Conservation (phyloP, 805 yeast species). For the Yarrowia keelungensis region DNA sequence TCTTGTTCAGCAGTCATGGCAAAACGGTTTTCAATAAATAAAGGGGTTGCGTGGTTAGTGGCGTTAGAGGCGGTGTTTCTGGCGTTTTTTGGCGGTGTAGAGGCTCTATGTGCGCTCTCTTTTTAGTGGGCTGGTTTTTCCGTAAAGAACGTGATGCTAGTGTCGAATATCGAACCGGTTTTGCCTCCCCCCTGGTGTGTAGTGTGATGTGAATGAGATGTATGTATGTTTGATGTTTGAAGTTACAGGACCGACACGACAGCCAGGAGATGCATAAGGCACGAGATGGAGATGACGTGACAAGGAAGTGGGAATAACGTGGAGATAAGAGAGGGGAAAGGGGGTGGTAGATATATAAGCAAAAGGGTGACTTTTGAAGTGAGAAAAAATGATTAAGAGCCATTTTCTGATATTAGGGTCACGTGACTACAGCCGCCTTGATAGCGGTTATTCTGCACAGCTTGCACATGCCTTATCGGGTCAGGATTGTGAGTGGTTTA, state of each 20-base stretch:
- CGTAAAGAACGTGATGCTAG: no score
- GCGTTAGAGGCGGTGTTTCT: background rate
- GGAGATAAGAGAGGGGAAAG: background rate
- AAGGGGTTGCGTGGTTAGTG: slow-evolving; percentile 5
- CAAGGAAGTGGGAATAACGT: background rate
- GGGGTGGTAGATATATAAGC: background rate
- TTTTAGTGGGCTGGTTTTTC: background rate
- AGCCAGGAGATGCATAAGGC: background rate
- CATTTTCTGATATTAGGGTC: background rate
- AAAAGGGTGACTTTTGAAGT: no score
- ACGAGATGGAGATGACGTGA: background rate
- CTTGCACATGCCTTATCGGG: slow-evolving; percentile 27
- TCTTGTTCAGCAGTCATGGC: slow-evolving; percentile 2
- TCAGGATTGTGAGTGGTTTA: background rate
- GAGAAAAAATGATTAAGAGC: no score
- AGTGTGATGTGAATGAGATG: background rate
- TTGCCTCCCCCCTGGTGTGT: slow-evolving; percentile 2
- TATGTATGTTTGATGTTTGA: background rate
- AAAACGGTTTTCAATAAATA: background rate
- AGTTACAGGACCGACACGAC: background rate
- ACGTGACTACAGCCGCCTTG: slow-evolving; percentile 26
- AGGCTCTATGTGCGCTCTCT: no score
- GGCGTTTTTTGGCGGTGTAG: background rate
- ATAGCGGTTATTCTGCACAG: background rate
- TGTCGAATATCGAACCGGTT: no score